Conservation (phyloP, 768 basidiomycete genomes). For the Nidula microcarpa region DNA sequence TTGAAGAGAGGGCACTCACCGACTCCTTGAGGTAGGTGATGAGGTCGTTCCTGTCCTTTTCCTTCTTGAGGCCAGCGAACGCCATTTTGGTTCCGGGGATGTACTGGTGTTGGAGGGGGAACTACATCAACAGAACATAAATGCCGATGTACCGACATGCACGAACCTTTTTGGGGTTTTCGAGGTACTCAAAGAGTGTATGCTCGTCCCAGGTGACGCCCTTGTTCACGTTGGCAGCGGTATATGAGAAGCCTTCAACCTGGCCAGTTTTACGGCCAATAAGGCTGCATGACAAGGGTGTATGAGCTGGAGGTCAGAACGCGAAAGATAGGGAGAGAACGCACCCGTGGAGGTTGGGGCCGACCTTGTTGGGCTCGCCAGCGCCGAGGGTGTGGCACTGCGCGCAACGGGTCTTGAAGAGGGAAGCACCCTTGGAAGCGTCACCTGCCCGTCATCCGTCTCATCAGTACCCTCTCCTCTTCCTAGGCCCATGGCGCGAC, state of each 20-base stretch:
- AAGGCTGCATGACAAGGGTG: conserved; percentile 37
- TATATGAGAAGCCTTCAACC: conserved; percentile 85
- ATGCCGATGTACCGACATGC: background rate
- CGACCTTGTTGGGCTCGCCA: conserved; percentile 83
- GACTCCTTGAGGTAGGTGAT: conserved; percentile 78
- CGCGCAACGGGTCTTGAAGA: conserved; percentile 95
- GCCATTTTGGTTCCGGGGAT: conserved; percentile 99
- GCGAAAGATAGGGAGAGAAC: conserved; percentile 17
- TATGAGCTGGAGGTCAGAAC: background rate
- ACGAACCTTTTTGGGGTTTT: conserved; percentile 94
- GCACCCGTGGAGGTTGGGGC: conserved; percentile 93
- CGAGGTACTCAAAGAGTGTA: conserved; percentile 93
- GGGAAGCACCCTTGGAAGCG: conserved; percentile 81
- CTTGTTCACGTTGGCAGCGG: conserved; percentile 94
- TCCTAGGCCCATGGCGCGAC: conserved; percentile 4
- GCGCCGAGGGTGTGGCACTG: conserved; percentile 89
- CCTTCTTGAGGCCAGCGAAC: conserved; percentile 98
- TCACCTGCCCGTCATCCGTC: conserved; percentile 51
- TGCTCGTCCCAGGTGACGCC: conserved; percentile 81
- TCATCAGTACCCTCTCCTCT: background rate
- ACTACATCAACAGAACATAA: background rate
- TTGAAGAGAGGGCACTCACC: conserved; percentile 36
- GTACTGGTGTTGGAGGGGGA: conserved; percentile 48
- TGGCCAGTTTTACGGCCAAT: conserved; percentile 88
- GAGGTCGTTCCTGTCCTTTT: conserved; percentile 94